phyloP scores from a whole-genome alignment of 2,329 filamentous ascomycete genomes.

The Pseudogymnoascus sp. region DNA sequence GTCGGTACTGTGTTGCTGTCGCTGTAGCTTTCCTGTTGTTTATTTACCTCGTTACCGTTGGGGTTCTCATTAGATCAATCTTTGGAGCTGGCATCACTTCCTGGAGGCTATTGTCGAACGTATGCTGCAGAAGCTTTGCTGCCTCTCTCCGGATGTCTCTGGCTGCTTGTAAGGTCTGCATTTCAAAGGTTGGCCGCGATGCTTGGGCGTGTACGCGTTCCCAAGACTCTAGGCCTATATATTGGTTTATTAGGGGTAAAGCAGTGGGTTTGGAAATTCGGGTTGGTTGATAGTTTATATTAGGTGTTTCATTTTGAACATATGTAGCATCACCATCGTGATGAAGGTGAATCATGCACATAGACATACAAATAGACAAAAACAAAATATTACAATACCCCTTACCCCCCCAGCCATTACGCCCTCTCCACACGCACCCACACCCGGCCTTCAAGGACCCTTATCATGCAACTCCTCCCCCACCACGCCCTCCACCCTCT shows the following conservation, averaged over 20 bases:
- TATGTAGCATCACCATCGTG: neutral
- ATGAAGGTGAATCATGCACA: neutral
- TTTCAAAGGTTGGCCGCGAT: neutral
- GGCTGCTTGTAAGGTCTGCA: neutral
- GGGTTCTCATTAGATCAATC: neutral
- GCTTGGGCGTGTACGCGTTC: neutral
- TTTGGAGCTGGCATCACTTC: neutral
- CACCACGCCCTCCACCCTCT: neutral
- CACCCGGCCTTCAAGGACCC: neutral
- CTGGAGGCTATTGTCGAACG: neutral
- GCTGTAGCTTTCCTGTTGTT: neutral
- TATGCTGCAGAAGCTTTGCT: no score
- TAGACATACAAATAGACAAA: neutral
- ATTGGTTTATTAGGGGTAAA: neutral
- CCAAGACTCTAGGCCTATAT: neutral
- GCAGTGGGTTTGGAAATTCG: no score
- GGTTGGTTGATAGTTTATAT: neutral
- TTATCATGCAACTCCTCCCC: neutral
- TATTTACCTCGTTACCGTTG: neutral
- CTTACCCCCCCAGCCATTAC: neutral
- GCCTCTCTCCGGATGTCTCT: no score
- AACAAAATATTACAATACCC: neutral
- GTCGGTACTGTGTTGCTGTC: neutral
- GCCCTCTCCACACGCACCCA: neutral
- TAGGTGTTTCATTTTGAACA: neutral